These are phyloP conservation scores for Exophiala phaeomuriformis DNA, from an alignment of 2,329 filamentous ascomycete species.

Conservation along the genomic window DNA sequence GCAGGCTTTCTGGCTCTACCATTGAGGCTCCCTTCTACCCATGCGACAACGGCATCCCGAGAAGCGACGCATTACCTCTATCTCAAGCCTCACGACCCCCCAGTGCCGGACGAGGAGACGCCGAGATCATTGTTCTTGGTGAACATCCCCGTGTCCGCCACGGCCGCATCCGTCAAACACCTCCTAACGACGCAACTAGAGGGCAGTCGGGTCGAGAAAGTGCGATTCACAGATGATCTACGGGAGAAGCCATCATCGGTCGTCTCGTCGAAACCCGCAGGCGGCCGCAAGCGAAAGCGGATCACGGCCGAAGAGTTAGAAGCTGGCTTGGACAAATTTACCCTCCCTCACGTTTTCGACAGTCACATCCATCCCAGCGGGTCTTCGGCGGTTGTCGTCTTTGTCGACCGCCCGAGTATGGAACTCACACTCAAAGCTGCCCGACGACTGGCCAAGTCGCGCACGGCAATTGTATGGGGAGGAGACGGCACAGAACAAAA, in stretches of 20 bases:
- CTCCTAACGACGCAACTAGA: slow-evolving; percentile 70
- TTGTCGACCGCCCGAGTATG: slow-evolving; percentile 75
- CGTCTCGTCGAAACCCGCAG: slow-evolving; percentile 10
- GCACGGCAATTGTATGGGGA: slow-evolving; percentile 60
- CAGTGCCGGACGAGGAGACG: slow-evolving; percentile 65
- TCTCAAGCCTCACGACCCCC: slow-evolving; percentile 73
- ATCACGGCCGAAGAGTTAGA: slow-evolving; percentile 44
- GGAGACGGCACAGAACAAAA: slow-evolving; percentile 43
- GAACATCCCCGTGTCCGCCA: slow-evolving; percentile 80
- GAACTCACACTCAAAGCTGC: slow-evolving; percentile 70
- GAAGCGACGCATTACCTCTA: slow-evolving; percentile 74
- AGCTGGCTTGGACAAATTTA: slow-evolving; percentile 51
- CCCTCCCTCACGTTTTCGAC: slow-evolving; percentile 67
- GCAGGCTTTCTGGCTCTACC: slow-evolving; percentile 63
- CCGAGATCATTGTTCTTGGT: slow-evolving; percentile 80
- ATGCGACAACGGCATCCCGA: slow-evolving; percentile 55
- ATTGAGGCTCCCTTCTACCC: slow-evolving; percentile 48
- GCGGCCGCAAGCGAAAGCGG: slow-evolving; percentile 50
- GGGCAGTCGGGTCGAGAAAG: slow-evolving; percentile 67
- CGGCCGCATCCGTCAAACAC: slow-evolving; percentile 65
- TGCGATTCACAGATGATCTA: slow-evolving; percentile 54
- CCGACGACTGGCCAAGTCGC: slow-evolving; percentile 52
- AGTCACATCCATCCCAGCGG: slow-evolving; percentile 64
- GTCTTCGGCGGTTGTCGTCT: slow-evolving; percentile 69
- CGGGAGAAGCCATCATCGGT: slow-evolving; percentile 17